phyloP scores from a whole-genome alignment of 208 protist genomes.

The Leishmania mexicana region DNA sequence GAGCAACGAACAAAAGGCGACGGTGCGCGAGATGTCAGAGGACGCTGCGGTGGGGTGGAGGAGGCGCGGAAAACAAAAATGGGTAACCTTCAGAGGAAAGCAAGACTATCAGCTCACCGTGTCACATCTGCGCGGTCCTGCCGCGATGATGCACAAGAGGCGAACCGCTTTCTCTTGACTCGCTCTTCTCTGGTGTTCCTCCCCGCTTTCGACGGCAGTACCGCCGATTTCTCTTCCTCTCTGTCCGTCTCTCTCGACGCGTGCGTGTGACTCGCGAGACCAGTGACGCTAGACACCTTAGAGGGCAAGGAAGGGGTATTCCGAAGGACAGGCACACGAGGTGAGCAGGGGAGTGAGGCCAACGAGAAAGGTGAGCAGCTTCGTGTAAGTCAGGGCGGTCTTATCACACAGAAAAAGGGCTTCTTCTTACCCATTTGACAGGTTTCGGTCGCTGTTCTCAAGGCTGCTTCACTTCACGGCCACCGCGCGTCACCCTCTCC shows the following conservation, averaged over 20 bases:
- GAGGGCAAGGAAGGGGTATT: neutral
- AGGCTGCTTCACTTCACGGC: neutral
- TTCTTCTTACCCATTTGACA: constrained; percentile 8
- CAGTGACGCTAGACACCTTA: neutral
- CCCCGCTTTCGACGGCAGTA: neutral
- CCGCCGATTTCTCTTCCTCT: neutral
- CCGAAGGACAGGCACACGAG: neutral
- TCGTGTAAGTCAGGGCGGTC: neutral
- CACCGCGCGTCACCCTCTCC: constrained; percentile 3
- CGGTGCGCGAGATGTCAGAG: neutral
- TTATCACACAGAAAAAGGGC: neutral
- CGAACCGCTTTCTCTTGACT: neutral
- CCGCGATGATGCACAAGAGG: neutral
- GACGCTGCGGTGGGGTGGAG: neutral
- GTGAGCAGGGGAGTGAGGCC: neutral
- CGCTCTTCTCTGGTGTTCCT: neutral
- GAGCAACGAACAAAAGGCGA: neutral
- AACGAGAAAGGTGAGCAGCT: neutral
- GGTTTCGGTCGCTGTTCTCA: neutral
- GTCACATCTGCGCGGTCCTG: neutral
- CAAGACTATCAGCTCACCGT: neutral
- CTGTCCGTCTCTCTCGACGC: neutral
- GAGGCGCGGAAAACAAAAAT: neutral
- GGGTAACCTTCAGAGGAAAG: neutral
- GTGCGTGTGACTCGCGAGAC: neutral